These are phyloP conservation scores for Rhizoctonia solani DNA, from an alignment of 1,284 basidiomycete species.

Conservation along the genomic window DNA sequence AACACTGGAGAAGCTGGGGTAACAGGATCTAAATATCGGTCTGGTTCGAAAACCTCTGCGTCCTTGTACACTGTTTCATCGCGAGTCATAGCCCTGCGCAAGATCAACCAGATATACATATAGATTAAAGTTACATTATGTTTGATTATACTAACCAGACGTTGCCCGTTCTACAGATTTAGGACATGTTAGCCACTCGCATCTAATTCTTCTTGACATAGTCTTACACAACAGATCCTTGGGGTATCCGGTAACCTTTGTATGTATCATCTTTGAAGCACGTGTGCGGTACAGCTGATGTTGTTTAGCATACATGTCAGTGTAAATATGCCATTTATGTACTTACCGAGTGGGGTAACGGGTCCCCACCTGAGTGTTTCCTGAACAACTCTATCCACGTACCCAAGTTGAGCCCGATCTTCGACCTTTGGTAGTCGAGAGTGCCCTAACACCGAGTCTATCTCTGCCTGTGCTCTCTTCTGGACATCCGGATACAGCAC, in stretches of 20 bases:
- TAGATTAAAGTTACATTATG: background rate
- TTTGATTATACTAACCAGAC: background rate
- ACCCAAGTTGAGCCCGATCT: constrained; percentile 46
- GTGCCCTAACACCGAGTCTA: constrained; percentile 47
- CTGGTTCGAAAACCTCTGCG: background rate
- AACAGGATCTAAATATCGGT: background rate
- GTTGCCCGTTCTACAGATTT: background rate
- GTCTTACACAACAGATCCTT: constrained; percentile 16
- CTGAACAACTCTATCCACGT: constrained; percentile 41
- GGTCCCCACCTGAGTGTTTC: constrained; percentile 31
- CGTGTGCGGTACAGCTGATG: background rate
- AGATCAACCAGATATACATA: background rate
- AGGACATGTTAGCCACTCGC: background rate
- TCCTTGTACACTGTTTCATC: constrained; percentile 1
- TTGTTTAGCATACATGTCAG: background rate
- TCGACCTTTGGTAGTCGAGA: constrained; percentile 46
- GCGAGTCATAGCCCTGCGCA: constrained; percentile 8
- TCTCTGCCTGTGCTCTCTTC: constrained; percentile 46
- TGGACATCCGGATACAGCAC: constrained; percentile 47
- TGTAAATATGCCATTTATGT: background rate
- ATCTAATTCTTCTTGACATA: background rate
- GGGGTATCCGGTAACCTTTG: background rate
- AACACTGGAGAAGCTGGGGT: background rate
- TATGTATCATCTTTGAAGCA: constrained; percentile 22
- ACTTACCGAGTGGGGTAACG: constrained; percentile 15